A percentile compares a stretch with the other conserved stretches of the same genome.
Conservation (phyloP, 768 basidiomycete genomes). For the Podaxis sp. region DNA sequence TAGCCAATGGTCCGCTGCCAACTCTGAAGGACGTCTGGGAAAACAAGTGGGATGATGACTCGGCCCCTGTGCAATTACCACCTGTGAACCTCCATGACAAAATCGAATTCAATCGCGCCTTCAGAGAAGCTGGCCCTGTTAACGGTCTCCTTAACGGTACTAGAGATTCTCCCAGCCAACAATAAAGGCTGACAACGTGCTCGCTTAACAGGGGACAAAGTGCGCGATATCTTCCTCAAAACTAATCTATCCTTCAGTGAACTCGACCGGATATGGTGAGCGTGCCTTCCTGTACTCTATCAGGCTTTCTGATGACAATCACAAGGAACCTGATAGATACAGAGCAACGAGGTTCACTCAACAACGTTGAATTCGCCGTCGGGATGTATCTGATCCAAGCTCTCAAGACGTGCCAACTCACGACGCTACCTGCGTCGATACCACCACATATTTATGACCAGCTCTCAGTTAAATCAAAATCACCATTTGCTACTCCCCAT, state of each 20-base stretch:
- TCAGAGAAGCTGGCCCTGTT: slow-evolving; percentile 43
- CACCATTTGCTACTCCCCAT: slow-evolving; percentile 3
- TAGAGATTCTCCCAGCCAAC: slow-evolving; percentile 1
- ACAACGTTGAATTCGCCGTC: slow-evolving; percentile 63
- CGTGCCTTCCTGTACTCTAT: background rate
- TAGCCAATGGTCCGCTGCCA: slow-evolving; percentile 12
- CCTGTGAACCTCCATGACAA: slow-evolving; percentile 41
- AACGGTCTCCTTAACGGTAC: slow-evolving; percentile 53
- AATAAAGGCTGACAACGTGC: background rate
- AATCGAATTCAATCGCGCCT: slow-evolving; percentile 45
- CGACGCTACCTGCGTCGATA: slow-evolving; percentile 25
- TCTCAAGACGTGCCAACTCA: slow-evolving; percentile 28
- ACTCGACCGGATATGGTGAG: slow-evolving; percentile 59
- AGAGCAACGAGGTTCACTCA: slow-evolving; percentile 52
- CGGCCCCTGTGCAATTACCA: slow-evolving; percentile 24
- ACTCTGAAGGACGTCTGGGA: slow-evolving; percentile 13
- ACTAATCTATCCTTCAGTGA: slow-evolving; percentile 54
- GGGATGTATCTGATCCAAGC: slow-evolving; percentile 62
- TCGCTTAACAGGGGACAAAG: slow-evolving; percentile 44
- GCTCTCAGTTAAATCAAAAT: slow-evolving; percentile 16
- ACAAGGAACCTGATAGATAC: slow-evolving; percentile 61
- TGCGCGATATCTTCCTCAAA: slow-evolving; percentile 59
- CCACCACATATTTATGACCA: slow-evolving; percentile 27
- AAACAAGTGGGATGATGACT: slow-evolving; percentile 1
- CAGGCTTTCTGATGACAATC: background rate